Evolutionary conservation across 345 rosid genomes (phyloP), one percentile per base, ranked within the genome.

Genomic region (Gossypium bickii): DNA sequence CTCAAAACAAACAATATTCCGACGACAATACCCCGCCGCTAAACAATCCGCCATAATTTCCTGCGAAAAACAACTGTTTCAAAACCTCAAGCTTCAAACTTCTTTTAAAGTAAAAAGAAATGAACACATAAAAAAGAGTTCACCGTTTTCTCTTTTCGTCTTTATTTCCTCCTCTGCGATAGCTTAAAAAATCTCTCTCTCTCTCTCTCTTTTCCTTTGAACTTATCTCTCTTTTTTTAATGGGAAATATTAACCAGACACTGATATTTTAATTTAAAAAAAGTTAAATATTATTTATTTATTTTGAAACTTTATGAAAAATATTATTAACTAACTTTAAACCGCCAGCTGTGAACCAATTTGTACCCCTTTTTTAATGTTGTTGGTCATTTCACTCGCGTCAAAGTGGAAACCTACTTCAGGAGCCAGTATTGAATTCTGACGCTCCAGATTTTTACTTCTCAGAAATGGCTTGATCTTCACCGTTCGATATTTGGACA

Each of bases 371-470:
- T 25, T 47, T 44, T 17, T 64, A 71, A 53, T 55, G 57, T 24
- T 64, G 78, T 60, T 62, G 38, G 72, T 72, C 70, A 9, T 45
- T 57, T 63, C 66, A 43, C 76, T 27, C 61, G 67, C 59, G 74
- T 67, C 59, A 67, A 73, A 64, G 38, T 24, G 29, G 63, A 11
- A 24, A 12, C 60, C 80, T 74, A 78, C 80, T 55, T 69, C 16
- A 11, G 12, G 56, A 27, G 25, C 74, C 72, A 68, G 41, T 24
- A 1, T 59, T 12, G 1, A 47, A 17, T 29, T 66, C 7, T 49
- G 80, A 86, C 87, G 89, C 83, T 64, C 80, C 77, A 71, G 84
- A 86, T 83, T 72, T 66, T 16, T 74, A 72, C 6, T 10, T 34
- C 15, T 34, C 4, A 12, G 5, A 20, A 27, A 8, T n/a, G 8